These are phyloP conservation scores for Uromyces viciae-fabae DNA, from an alignment of 1,284 basidiomycete genomes.

Conservation along the genomic window DNA sequence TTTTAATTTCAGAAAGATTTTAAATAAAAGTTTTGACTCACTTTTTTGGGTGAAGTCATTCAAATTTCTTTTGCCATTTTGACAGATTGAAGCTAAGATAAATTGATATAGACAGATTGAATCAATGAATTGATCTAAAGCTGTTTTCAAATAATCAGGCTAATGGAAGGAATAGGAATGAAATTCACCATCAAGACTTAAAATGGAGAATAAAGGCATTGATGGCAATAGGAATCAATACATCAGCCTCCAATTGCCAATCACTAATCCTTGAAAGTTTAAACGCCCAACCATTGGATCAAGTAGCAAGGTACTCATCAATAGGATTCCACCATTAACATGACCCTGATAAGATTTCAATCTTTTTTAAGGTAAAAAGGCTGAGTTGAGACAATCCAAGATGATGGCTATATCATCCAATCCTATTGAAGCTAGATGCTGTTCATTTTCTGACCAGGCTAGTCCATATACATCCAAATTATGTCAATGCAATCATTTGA, in stretches of 20 bases:
- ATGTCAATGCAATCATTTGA: slow-evolving; percentile 36
- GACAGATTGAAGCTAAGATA: no score
- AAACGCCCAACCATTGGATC: slow-evolving; percentile 88
- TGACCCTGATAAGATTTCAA: slow-evolving; percentile 89
- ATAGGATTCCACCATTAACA: slow-evolving; percentile 98
- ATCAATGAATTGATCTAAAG: no score
- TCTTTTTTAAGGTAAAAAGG: slow-evolving; percentile 68
- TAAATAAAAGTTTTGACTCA: no score
- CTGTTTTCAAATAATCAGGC: no score
- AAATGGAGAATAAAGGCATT: no score
- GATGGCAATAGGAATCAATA: no score
- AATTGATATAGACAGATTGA: no score
- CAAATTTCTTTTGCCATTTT: no score
- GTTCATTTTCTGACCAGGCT: slow-evolving; percentile 87
- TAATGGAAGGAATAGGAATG: no score
- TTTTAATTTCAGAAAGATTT: no score
- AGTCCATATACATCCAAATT: slow-evolving; percentile 85
- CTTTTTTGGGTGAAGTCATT: no score
- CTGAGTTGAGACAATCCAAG: slow-evolving; percentile 73
- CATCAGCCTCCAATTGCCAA: slow-evolving; percentile 78
- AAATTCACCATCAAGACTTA: no score
- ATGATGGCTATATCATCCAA: slow-evolving; percentile 85
- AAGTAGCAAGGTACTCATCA: slow-evolving; percentile 89
- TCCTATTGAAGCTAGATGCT: slow-evolving; percentile 88
- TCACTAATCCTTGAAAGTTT: slow-evolving; percentile 94